A percentile compares a stretch with the other conserved stretches of the same genome.
These are phyloP conservation scores for Penicillium bialowiezense DNA, from an alignment of 495 filamentous ascomycete species.

Conservation along the genomic window DNA sequence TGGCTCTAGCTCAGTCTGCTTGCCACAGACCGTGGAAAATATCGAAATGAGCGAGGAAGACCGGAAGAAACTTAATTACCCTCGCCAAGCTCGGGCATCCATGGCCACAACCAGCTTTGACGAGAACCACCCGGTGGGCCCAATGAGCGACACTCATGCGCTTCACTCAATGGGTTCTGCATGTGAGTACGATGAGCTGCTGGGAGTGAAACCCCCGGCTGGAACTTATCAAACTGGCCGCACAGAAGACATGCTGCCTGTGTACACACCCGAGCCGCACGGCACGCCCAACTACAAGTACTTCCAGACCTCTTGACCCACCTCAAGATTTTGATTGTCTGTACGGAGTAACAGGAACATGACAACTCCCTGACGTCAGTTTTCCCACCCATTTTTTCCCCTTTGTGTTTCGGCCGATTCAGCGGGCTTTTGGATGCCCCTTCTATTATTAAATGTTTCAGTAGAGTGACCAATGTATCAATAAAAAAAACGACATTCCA, in stretches of 20 bases:
- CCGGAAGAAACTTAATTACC: conserved; percentile 64
- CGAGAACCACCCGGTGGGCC: not conserved
- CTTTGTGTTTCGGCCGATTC: not conserved
- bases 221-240: not conserved
- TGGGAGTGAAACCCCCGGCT: not conserved
- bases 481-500: too few relatives aligned
- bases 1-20: conserved; percentile 61
- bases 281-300: not conserved
- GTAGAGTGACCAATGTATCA: too few relatives aligned
- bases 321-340: conserved; percentile 1
- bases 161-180: not conserved
- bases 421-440: too few relatives aligned
- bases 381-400: conserved; percentile 2
- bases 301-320: not conserved
- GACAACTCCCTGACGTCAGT: conserved; percentile 11
- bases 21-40: conserved; percentile 77
- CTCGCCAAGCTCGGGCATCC: conserved; percentile 55
- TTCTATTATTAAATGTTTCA: too few relatives aligned
- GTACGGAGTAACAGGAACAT: conserved; percentile 4
- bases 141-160: not conserved
- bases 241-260: not conserved
- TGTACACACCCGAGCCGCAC: not conserved
- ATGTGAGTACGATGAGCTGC: not conserved
- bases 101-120: conserved; percentile 6
- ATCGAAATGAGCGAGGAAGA: conserved; percentile 75